Conservation (phyloP, 2,329 filamentous ascomycete species). For the Colletotrichum sidae region DNA sequence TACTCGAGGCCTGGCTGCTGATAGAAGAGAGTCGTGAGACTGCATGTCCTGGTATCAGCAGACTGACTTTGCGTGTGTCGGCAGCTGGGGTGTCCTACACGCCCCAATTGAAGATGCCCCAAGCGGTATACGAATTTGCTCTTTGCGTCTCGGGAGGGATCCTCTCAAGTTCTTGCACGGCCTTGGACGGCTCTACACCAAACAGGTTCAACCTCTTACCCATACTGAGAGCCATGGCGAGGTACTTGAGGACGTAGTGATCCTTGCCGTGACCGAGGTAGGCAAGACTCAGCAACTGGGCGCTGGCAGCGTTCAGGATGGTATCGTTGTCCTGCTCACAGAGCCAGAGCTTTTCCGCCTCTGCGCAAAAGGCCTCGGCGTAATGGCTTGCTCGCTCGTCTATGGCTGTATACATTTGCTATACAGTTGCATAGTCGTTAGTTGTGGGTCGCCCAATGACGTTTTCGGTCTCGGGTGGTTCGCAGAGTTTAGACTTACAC, state of each 20-base stretch:
- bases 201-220: constrained; percentile 47
- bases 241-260: constrained; percentile 47
- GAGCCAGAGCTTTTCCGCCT: constrained; percentile 44
- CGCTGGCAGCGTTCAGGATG: constrained; percentile 45
- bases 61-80: not conserved
- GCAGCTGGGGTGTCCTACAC: constrained; percentile 40
- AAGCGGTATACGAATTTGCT: constrained; percentile 41
- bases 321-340: constrained; percentile 35
- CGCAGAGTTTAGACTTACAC: constrained; percentile 42
- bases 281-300: constrained; percentile 48
- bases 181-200: constrained; percentile 31
- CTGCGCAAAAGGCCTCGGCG: constrained; percentile 40
- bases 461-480: no score
- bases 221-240: constrained; percentile 45
- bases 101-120: constrained; percentile 52
- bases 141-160: constrained; percentile 33
- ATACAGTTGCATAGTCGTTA: not conserved
- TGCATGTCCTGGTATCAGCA: constrained; percentile 21
- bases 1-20: constrained; percentile 45
- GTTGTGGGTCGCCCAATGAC: not conserved
- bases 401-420: constrained; percentile 52
- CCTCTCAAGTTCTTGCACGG: constrained; percentile 16
- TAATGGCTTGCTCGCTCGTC: constrained; percentile 40
- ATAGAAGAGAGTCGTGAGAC: constrained; percentile 47
- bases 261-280: constrained; percentile 50